Base-by-base conservation (phyloP, 192 early-diverging fungal species). In the Coemansia sp. region DNA sequence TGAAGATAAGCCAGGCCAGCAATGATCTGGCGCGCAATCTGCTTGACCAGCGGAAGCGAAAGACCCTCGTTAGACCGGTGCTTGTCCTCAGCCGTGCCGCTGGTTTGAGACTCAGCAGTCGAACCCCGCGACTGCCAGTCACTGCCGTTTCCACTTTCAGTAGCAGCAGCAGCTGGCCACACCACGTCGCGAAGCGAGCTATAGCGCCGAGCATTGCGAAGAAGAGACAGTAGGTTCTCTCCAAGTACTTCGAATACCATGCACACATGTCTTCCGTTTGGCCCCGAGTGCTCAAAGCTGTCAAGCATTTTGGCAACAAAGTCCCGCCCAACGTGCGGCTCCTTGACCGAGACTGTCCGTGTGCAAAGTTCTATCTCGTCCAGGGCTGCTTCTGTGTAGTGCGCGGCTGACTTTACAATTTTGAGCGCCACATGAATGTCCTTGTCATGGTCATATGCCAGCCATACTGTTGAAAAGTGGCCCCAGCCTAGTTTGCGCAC, bases 211-310 rank as follows among this genome's bases (percentile, higher is more conserved):
- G 80, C 70, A 41, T 82, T 82, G 57, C 91, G 86, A 56, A 99
- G 93, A 64, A 99, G 75, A 15, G 89, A 91, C 43, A 99, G 73
- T 37, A 99, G 81, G 53, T 96, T 99, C 60, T 95, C 95, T 38
- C 97, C 97, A 29, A 99, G 77, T 0, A 97, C 94, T 70, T 99
- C 97, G 79, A 99, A 97, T 5, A 92, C 92, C 95, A 99, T 99
- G 69, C 91, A 92, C 14, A 99, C 90, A 62, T 98, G 95, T 4
- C 82, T 76, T 9, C 97, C 97, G 73, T 98, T 88, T 1, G 90
- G 91, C 3, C 97, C 97, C 9, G 83, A 73, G 66, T 92, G 88
- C 74, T 88, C 87, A 83, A 99, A 99, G 77, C 90, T 89, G 72
- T 99, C 95, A n/a, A 89, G 83, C 54, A 99, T 76, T 69, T 93